Percentiles rank a stretch among this genome's conserved stretches.
Evolutionary conservation across 768 basidiomycete species (phyloP).

Genomic region (Rhodotorula babjevae): DNA sequence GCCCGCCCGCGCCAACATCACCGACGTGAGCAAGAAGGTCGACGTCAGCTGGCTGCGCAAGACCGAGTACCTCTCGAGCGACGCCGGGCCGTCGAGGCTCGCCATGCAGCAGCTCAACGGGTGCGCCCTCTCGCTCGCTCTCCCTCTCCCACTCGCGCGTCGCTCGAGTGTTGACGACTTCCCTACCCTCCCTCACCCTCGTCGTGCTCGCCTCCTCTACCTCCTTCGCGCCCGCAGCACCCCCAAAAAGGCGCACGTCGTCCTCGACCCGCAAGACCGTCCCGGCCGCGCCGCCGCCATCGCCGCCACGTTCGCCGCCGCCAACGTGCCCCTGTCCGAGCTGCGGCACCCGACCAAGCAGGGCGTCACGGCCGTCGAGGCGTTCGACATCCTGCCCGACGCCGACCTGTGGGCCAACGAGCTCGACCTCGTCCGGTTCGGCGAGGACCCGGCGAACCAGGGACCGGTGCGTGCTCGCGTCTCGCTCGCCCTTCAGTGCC

Average conservation of each 20-base stretch:
- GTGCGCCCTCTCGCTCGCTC: background rate
- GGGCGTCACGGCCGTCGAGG: conserved; percentile 67
- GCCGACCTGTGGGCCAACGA: conserved; percentile 73
- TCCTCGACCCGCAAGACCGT: conserved; percentile 17
- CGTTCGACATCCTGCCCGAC: conserved; percentile 78
- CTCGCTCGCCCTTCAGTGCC: background rate
- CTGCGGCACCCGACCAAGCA: conserved; percentile 77
- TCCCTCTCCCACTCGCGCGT: background rate
- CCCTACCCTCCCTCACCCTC: background rate
- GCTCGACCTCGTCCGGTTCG: conserved; percentile 47
- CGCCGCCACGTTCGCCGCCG: conserved; percentile 37
- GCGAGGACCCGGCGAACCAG: conserved; percentile 43
- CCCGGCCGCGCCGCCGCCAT: conserved; percentile 34
- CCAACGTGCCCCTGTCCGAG: conserved; percentile 29
- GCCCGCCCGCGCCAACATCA: conserved; percentile 45
- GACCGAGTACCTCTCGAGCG: conserved; percentile 68
- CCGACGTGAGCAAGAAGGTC: conserved; percentile 51
- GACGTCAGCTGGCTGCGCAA: conserved; percentile 87
- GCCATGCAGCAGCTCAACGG: conserved; percentile 10
- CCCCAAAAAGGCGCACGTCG: conserved; percentile 9
- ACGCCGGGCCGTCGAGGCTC: conserved; percentile 5
- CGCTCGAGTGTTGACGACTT: background rate
- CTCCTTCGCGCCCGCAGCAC: background rate
- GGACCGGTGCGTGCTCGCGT: background rate
- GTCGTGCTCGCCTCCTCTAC: too few species aligned